A percentile compares a stretch with the other conserved stretches of the same genome.
Evolutionary conservation across 2,329 filamentous ascomycete genomes (phyloP).

Genomic region (Aspergillus sp.): DNA sequence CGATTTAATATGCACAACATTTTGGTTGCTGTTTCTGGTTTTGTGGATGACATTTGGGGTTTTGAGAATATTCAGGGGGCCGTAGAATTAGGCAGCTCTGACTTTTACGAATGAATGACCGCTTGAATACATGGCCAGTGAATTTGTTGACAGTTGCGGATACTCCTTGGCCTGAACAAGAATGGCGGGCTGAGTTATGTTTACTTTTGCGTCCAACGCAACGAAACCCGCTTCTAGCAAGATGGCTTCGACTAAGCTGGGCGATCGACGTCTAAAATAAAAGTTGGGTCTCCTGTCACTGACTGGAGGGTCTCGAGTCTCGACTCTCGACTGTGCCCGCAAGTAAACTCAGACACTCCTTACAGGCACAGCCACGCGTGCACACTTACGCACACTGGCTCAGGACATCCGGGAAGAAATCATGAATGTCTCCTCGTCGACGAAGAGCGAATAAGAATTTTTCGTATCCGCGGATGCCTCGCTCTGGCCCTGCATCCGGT

Average conservation of each 20-base stretch:
- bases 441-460: slow-evolving; percentile 1
- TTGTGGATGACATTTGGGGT: not conserved
- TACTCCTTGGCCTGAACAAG: too few relatives aligned
- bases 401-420: not conserved
- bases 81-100: too few relatives aligned
- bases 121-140: too few relatives aligned
- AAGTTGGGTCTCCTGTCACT: not conserved
- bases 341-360: not conserved
- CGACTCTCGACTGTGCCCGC: not conserved
- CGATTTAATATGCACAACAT: not conserved
- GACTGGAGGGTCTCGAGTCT: not conserved
- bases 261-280: slow-evolving; percentile 7
- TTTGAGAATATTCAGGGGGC: not conserved
- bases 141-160: too few relatives aligned
- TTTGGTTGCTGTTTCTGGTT: not conserved
- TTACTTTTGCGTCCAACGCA: not conserved
- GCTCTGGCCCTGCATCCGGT: not conserved
- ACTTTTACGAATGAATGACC: too few relatives aligned
- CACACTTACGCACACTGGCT: not conserved
- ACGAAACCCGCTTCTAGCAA: not conserved
- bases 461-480: slow-evolving; percentile 5
- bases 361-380: slow-evolving; percentile 18
- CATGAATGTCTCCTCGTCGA: not conserved
- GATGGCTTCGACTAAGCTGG: not conserved
- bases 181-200: not conserved